Percentiles rank a stretch among this genome's conserved stretches.
These are phyloP conservation scores for Gelatoporia subvermispora DNA, from an alignment of 768 basidiomycete species.

Conservation along the genomic window DNA sequence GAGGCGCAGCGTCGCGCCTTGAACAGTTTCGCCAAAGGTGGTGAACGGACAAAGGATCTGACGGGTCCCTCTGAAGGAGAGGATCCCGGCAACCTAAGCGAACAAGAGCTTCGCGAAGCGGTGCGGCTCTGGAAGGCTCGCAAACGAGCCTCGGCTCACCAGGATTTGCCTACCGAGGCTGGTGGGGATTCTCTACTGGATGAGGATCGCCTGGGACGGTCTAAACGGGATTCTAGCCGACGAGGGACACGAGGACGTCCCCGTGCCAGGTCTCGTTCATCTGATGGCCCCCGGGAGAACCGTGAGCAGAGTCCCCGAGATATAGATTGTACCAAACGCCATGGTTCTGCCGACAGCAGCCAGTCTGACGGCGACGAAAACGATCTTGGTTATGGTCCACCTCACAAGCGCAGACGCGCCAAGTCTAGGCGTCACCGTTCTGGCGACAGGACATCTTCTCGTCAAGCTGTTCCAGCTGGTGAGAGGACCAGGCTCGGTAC, in stretches of 20 bases:
- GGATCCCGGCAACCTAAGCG: neutral
- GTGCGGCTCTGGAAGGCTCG: constrained; percentile 1
- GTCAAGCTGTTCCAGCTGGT: neutral
- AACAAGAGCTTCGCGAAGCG: constrained; percentile 1
- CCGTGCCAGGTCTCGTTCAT: too few species aligned
- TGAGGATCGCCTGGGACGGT: too few species aligned
- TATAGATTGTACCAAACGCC: too few species aligned
- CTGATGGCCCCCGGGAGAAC: too few species aligned
- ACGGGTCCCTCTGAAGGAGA: neutral
- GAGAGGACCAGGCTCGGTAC: neutral
- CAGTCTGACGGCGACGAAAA: too few species aligned
- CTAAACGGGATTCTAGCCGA: too few species aligned
- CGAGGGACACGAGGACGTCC: too few species aligned
- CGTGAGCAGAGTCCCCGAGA: too few species aligned
- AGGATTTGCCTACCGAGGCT: neutral
- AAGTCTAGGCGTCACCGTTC: neutral
- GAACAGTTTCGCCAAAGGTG: neutral
- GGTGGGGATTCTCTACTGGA: too few species aligned
- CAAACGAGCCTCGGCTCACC: neutral
- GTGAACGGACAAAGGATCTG: neutral
- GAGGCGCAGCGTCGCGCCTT: constrained; percentile 1
- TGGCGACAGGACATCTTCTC: neutral
- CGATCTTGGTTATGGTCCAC: too few species aligned
- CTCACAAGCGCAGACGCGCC: too few species aligned
- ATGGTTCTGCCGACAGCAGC: too few species aligned